Conservation (phyloP, 2,329 filamentous ascomycete species). For the Huntiella decipiens region DNA sequence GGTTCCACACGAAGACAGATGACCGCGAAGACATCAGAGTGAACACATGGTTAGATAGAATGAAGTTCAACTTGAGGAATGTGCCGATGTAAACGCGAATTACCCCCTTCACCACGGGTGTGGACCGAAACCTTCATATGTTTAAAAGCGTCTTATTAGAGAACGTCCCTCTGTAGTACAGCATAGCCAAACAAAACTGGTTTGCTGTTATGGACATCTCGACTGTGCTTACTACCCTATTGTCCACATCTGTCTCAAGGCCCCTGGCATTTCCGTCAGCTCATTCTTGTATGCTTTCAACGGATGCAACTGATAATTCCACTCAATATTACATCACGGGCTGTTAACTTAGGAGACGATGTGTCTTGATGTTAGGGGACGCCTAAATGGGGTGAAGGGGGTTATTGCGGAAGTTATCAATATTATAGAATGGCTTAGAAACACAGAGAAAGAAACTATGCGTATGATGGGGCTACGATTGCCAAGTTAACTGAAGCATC, state of each 20-base stretch:
- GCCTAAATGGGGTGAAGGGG: conserved; percentile 41
- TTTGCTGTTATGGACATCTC: conserved; percentile 44
- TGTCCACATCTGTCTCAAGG: conserved; percentile 11
- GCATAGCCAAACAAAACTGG: conserved; percentile 16
- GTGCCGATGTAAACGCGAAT: conserved; percentile 59
- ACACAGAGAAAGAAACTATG: conserved; percentile 42
- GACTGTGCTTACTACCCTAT: conserved; percentile 36
- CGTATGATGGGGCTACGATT: conserved; percentile 55
- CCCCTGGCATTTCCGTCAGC: conserved; percentile 31
- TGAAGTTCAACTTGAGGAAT: conserved; percentile 47
- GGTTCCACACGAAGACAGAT: conserved; percentile 65
- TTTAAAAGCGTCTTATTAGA: conserved; percentile 47
- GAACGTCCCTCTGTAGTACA: too few relatives aligned
- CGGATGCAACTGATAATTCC: conserved; percentile 35
- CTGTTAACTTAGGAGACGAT: conserved; percentile 52
- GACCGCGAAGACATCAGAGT: conserved; percentile 52
- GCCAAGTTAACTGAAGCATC: conserved; percentile 55
- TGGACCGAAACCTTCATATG: conserved; percentile 41
- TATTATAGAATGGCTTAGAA: conserved; percentile 50
- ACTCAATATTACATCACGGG: conserved; percentile 43
- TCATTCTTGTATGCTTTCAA: conserved; percentile 49
- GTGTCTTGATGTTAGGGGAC: conserved; percentile 45
- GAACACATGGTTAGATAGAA: conserved; percentile 46
- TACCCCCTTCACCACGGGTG: conserved; percentile 55
- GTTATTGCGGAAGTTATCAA: conserved; percentile 68